Base-by-base conservation (phyloP, 1,284 basidiomycete genomes). In the Apiotrichum akiyoshidainum region DNA sequence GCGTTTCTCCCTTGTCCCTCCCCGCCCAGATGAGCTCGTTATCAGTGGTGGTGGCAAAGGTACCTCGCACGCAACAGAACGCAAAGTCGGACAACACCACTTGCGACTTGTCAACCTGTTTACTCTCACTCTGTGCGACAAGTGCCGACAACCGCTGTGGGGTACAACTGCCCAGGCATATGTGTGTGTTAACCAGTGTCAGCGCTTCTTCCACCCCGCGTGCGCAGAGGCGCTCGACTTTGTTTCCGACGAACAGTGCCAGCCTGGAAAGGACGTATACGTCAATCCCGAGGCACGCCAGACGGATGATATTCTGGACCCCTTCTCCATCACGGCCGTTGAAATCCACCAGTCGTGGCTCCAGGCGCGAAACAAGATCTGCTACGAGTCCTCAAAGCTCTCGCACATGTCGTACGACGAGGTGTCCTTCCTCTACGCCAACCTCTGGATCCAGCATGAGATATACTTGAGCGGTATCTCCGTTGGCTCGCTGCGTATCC, bases 141-240 rank as follows among this genome's bases (percentile, higher is more conserved):
- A 82, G 16, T 92, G 89, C 70, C 80, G 75, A 17, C 74, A 81
- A 47, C 89, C 89, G 4, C 78, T 90, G 5, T 91, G 89, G 88
- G 89, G 89, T 0, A 80, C 78, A 54, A 75, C 79, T 13, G 73
- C 76, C 31, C 88, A 90, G 72, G 87, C 83, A 0, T 71, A 87
- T 33, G 83, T 82, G 54, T 92, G 89, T 69, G 69, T 70, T 13
- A 76, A 76, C 17, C 66, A 65, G 1, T 92, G 89, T 72, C 80
- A 81, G 49, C 79, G 82, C 19, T 85, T 88, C 60, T 81, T 81
- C 21, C 89, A 92, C 73, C 59, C 79, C 2, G 63, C 74, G 5
- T 91, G 88, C 68, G 52, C 66, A 9, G 61, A 68, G 11, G 16
- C 39, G 3, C 63, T 84, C 11, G 60, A 68, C 48, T 66, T 61